Evolutionary conservation across 495 filamentous ascomycete species (phyloP).

Genomic region (Apodospora peruviana): DNA sequence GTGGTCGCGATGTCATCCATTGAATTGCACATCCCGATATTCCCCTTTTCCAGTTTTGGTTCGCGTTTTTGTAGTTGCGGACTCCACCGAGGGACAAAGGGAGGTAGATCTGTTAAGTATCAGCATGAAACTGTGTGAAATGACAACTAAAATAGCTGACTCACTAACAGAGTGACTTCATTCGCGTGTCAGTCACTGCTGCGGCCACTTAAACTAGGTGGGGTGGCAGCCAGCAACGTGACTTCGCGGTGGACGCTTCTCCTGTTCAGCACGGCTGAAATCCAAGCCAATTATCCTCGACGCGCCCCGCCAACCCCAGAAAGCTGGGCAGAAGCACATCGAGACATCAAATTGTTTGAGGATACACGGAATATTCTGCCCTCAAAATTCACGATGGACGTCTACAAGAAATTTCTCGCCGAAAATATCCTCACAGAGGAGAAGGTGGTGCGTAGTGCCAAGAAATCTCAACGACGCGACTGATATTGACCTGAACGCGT

Average conservation of each 20-base stretch:
- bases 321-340: background rate
- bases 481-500: background rate
- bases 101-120: background rate
- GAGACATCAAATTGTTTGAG: background rate
- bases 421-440: slow-evolving; percentile 72
- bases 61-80: background rate
- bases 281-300: no score
- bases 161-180: background rate
- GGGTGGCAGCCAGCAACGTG: slow-evolving; percentile 13
- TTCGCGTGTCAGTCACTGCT: background rate
- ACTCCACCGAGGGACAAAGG: no score
- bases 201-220: slow-evolving; percentile 6
- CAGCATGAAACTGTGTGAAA: background rate
- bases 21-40: background rate
- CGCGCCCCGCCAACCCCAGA: slow-evolving; percentile 3
- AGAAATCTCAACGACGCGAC: background rate
- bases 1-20: background rate
- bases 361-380: background rate
- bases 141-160: background rate
- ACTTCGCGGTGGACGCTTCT: slow-evolving; percentile 15
- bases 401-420: slow-evolving; percentile 67
- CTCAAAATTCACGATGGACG: slow-evolving; percentile 39
- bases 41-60: background rate
- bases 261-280: background rate
- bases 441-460: slow-evolving; percentile 53